These are phyloP conservation scores for Sporothrix brunneoviolacea DNA, from an alignment of 2,329 filamentous ascomycete species.

Conservation along the genomic window DNA sequence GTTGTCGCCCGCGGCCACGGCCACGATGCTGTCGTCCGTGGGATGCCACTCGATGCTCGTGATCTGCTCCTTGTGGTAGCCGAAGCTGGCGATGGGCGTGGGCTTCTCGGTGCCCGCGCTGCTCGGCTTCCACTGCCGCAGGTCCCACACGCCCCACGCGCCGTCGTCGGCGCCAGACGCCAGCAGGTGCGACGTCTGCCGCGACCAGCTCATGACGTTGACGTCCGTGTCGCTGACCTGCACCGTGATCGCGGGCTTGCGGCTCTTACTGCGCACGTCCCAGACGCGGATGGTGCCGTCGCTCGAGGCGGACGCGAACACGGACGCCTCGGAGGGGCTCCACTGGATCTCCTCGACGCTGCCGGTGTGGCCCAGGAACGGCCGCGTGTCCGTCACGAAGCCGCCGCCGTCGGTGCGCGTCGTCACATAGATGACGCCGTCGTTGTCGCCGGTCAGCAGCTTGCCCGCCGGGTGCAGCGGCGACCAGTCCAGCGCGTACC, in stretches of 20 bases:
- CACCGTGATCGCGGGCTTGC: conserved; percentile 80
- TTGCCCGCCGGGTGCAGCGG: conserved; percentile 72
- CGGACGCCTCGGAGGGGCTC: conserved; percentile 87
- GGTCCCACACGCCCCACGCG: conserved; percentile 91
- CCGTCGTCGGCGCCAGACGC: conserved; percentile 92
- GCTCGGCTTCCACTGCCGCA: conserved; percentile 84
- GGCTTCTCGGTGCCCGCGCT: conserved; percentile 35
- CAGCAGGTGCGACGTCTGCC: conserved; percentile 78
- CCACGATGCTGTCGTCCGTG: conserved; percentile 90
- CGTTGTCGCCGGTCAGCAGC: conserved; percentile 84
- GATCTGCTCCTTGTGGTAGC: conserved; percentile 94
- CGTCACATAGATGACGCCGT: conserved; percentile 83
- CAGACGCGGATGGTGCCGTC: conserved; percentile 95
- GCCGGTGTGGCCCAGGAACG: conserved; percentile 76
- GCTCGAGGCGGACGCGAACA: conserved; percentile 89
- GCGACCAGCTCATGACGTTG: conserved; percentile 95
- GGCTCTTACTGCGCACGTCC: conserved; percentile 87
- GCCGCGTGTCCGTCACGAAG: conserved; percentile 77
- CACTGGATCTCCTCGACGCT: conserved; percentile 95
- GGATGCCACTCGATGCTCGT: conserved; percentile 97
- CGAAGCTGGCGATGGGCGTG: conserved; percentile 83
- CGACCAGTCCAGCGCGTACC: conserved; percentile 97
- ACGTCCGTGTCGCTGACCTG: conserved; percentile 79
- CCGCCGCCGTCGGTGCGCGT: conserved; percentile 80
- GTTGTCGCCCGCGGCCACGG: conserved; percentile 86